Base-by-base conservation (phyloP, 1,284 basidiomycete species). In the Chiua sp. region DNA sequence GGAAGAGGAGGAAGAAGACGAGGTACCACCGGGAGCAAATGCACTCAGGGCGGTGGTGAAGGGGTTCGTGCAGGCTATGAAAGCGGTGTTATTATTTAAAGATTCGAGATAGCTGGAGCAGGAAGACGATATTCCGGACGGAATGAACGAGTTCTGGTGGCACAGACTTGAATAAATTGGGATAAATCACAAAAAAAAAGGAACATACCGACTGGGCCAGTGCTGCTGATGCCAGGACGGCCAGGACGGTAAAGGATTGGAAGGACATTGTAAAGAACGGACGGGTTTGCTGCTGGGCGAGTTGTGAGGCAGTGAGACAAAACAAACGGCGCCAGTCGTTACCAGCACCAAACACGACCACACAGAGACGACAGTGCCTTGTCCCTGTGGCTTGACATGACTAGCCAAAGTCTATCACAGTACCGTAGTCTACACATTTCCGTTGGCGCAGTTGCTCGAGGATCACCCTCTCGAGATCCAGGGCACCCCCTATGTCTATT, bases 21-120 rank as follows among this genome's bases (percentile, higher is more conserved):
- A 72, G 46, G 79, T 67, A 67, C 72, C 66, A 53, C 78, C 77
- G 6, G 91, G 86, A 30, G 80, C 79, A 71, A 89, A 94, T 39
- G 77, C 72, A 26, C 82, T 64, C 47, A 92, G 87, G 10, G 90
- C 87, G 47, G 78, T 75, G 64, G 85, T 79, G 66, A 96, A 76
- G n/a, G 91, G 78, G 3, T 73, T 69, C 11, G 91, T 83, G 80
- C 94, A 97, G 18, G 79, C 64, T 1, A 79, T 66, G 55, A 97
- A 76, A 49, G 65, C 71, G 2, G 80, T 44, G 76, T 96, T 83
- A 47, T 68, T 72, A 79, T 96, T 86, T 58, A 98, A 80, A 33
- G 70, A 62, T 7, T 65, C 75, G 66, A 95, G 82, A 81, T 87
- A 96, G 15, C 68, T 64, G 23, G 74, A 63, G 79, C 94, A 97